These are phyloP conservation scores for Penicillium rolfsii DNA, from an alignment of 2,329 filamentous ascomycete species.

Conservation along the genomic window DNA sequence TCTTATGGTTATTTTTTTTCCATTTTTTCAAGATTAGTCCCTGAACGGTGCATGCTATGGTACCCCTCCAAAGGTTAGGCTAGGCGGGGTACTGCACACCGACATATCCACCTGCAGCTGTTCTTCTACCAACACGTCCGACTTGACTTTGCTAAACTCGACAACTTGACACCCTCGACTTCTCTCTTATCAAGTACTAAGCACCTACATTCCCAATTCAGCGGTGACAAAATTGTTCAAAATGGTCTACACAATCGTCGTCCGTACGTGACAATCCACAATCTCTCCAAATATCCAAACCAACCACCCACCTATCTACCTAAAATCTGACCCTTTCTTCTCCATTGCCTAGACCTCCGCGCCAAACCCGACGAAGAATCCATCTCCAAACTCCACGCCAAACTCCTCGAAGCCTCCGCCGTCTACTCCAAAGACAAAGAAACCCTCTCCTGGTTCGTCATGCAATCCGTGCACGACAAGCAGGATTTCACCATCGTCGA, in stretches of 20 bases:
- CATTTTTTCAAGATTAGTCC: background rate
- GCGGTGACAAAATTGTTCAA: background rate
- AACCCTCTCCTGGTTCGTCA: conserved; percentile 73
- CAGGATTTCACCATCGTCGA: conserved; percentile 76
- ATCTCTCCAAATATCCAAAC: no score
- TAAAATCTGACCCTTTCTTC: background rate
- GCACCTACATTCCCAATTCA: background rate
- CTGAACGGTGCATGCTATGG: conserved; percentile 8
- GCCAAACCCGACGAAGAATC: conserved; percentile 67
- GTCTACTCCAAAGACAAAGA: conserved; percentile 74
- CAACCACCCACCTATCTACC: background rate
- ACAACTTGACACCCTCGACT: background rate
- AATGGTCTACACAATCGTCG: conserved; percentile 39
- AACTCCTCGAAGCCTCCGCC: conserved; percentile 73
- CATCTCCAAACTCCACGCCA: conserved; percentile 69
- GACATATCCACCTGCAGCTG: background rate
- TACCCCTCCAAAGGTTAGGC: background rate
- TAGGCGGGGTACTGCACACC: background rate
- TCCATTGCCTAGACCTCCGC: conserved; percentile 54
- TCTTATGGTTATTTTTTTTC: no score
- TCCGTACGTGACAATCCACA: conserved; percentile 26
- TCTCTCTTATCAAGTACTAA: no score
- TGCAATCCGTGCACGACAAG: conserved; percentile 71
- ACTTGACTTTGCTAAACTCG: background rate
- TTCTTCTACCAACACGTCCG: background rate